Evolutionary conservation across 345 rosid genomes (phyloP), one percentile per base, ranked within the genome.

Genomic region (Rubroshorea leprosula): DNA sequence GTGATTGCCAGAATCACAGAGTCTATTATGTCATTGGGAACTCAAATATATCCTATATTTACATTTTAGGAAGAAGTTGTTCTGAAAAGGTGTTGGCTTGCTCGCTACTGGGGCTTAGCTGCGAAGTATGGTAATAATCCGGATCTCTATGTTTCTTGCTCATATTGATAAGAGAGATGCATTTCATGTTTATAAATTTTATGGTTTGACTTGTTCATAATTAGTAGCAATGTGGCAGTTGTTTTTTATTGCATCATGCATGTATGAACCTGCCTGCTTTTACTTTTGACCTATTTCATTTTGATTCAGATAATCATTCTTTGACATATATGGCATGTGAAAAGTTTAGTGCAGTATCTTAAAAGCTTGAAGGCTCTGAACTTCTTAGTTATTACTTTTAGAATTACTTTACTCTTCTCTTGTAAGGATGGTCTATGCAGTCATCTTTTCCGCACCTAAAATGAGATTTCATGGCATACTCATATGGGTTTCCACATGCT

Each of bases 21-120:
- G 51, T 25, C 14, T 29, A 11, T 57, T 12, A 35, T 20, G 27
- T 66, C 45, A 46, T 26, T 56, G 45, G 38, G 49, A n/a, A 57
- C 15, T 51, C 22, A 26, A 51, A 53, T 62, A 44, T 52, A 55
- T 56, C 38, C 57, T 39, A 35, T 43, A 58, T 74, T 35, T 66
- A 41, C 56, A 51, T 86, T 76, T 78, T 76, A 94, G 99, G 99
- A 94, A 72, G 99, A 93, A 80, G 97, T 94, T 72, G 97, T 87
- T 73, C 83, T 94, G 59, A 94, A 90, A 80, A 84, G 99, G 76
- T 94, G 99, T 72, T 94, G 99, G 99, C 95, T 94, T 71, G 99
- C 99, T 78, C 92, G 97, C 18, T 90, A 94, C 65, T 94, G 97
- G 99, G 96, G 95, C 67, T 76, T 94, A 68, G 99, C 97, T 73